A percentile compares a stretch with the other conserved stretches of the same genome.
Conservation (phyloP, 148 eudicot species). For the Salicornia ramosissima region DNA sequence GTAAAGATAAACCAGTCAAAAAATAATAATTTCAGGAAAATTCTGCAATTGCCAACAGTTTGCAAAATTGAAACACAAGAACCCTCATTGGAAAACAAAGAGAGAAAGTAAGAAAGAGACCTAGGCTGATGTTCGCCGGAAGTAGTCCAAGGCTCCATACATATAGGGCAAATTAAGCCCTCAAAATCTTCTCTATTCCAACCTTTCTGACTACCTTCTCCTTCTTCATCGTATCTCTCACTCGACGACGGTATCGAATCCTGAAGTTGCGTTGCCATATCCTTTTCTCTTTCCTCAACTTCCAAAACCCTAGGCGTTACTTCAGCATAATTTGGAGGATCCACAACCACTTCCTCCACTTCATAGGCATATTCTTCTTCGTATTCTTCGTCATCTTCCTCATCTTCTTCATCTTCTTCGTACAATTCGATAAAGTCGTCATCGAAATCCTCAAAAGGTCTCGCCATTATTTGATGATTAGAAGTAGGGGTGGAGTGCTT, state of each 20-base stretch:
- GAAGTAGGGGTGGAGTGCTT: not conserved
- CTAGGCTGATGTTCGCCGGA: constrained; percentile 66
- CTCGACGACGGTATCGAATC: constrained; percentile 4
- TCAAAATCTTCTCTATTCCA: constrained; percentile 46
- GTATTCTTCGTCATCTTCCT: not conserved
- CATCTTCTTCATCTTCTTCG: not conserved
- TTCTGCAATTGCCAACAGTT: no score
- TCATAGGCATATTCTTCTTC: constrained; percentile 19
- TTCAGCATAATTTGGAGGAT: not conserved
- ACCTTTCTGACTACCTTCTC: constrained; percentile 14
- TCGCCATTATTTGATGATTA: not conserved
- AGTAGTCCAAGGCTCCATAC: constrained; percentile 67
- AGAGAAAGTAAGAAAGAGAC: constrained; percentile 24
- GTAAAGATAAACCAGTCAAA: no score
- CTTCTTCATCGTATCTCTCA: not conserved
- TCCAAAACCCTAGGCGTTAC: constrained; percentile 5
- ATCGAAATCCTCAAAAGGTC: not conserved
- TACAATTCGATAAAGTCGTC: not conserved
- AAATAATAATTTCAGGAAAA: no score
- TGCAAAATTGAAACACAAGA: not conserved
- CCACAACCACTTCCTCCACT: constrained; percentile 8
- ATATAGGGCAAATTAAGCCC: constrained; percentile 72
- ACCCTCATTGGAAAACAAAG: not conserved
- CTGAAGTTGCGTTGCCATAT: constrained; percentile 1
- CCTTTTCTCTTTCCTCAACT: constrained; percentile 1